These are phyloP conservation scores for Platanthera guangdongensis DNA, from an alignment of 106 monocot genomes.

Conservation along the genomic window DNA sequence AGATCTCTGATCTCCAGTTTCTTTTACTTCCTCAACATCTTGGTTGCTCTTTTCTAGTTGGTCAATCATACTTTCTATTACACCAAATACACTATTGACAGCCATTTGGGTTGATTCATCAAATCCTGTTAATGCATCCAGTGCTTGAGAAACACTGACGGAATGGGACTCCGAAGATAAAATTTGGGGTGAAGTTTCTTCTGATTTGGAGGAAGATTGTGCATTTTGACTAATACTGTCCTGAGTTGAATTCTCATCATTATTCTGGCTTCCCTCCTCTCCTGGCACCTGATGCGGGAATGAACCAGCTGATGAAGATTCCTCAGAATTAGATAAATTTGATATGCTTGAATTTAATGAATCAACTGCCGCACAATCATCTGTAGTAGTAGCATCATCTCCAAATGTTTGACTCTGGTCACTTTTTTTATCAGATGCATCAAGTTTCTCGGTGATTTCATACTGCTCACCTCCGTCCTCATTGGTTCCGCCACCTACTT, in stretches of 20 bases:
- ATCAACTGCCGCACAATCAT: slow-evolving; percentile 6
- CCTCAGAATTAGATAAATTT: slow-evolving; percentile 19
- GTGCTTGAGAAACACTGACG: slow-evolving; percentile 71
- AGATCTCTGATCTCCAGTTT: slow-evolving; percentile 15
- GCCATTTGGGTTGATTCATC: slow-evolving; percentile 97
- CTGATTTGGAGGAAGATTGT: slow-evolving; percentile 23
- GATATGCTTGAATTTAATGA: neutral
- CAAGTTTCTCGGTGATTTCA: slow-evolving; percentile 3
- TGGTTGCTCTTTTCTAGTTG: slow-evolving; percentile 69
- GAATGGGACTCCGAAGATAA: slow-evolving; percentile 26
- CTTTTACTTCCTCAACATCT: slow-evolving; percentile 14
- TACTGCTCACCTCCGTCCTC: slow-evolving; percentile 11
- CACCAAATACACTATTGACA: slow-evolving; percentile 95
- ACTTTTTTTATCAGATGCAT: neutral
- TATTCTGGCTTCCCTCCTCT: slow-evolving; percentile 23
- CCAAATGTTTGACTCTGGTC: neutral
- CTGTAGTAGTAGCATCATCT: neutral
- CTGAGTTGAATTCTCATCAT: slow-evolving; percentile 27
- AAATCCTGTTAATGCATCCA: slow-evolving; percentile 82
- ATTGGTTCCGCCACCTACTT: slow-evolving; percentile 10
- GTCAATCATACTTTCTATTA: slow-evolving; percentile 94
- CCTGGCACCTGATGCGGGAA: slow-evolving; percentile 11
- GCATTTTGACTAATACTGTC: slow-evolving; percentile 28
- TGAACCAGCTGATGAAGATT: slow-evolving; percentile 15
- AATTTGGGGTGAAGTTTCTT: slow-evolving; percentile 23